Evolutionary conservation across 768 basidiomycete genomes (phyloP).

Genomic region (Pleurotus djamor): DNA sequence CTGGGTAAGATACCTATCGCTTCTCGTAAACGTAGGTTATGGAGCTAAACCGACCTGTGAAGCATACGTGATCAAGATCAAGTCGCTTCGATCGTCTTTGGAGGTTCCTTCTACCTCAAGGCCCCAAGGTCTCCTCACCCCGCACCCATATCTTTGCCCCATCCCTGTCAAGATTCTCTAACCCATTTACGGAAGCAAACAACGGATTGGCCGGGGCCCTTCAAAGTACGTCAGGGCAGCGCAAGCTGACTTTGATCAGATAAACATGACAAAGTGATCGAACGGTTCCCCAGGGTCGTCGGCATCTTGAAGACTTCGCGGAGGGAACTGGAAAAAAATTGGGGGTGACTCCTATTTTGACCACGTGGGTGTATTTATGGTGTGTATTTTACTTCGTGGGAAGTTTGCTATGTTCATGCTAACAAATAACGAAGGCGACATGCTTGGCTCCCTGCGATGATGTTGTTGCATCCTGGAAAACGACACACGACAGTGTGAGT

Average conservation of each 20-base stretch:
- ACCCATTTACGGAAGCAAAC: conserved; percentile 4
- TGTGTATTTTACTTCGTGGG: background rate
- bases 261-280: conserved; percentile 4
- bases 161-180: background rate
- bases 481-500: too few species aligned
- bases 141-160: background rate
- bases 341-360: background rate
- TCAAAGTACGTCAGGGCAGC: background rate
- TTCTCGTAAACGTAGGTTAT: background rate
- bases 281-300: background rate
- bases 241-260: conserved; percentile 7
- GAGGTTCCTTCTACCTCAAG: background rate
- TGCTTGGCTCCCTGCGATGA: too few species aligned
- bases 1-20: too few species aligned
- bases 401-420: background rate
- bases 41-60: background rate
- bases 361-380: background rate
- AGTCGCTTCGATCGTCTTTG: background rate
- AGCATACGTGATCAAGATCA: background rate
- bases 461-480: too few species aligned
- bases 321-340: background rate
- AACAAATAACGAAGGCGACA: too few species aligned
- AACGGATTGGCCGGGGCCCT: background rate
- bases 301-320: conserved; percentile 1
- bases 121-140: background rate